A percentile compares a stretch with the other conserved stretches of the same genome.
Conservation (phyloP, 306 rosid species). For the Dryas alaskensis region DNA sequence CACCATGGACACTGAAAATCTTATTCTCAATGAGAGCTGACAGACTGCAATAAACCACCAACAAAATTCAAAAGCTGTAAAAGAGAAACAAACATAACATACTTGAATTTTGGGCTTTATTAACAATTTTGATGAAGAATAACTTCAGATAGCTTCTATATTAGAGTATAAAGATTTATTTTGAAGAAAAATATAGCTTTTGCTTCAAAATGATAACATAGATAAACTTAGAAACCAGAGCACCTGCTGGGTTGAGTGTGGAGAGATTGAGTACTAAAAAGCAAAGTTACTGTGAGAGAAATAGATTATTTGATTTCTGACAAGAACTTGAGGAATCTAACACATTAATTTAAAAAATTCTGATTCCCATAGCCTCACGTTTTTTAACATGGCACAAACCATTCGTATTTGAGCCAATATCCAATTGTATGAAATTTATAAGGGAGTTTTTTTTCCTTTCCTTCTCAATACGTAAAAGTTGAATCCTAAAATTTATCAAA, state of each 20-base stretch:
- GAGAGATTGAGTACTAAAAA: neutral
- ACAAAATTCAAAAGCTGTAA: constrained; percentile 24
- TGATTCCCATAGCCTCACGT: neutral
- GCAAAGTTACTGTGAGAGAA: neutral
- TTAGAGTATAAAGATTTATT: neutral
- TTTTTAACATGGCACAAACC: neutral
- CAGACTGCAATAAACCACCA: constrained; percentile 52
- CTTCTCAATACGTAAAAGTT: neutral
- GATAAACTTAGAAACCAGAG: neutral
- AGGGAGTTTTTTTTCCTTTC: neutral
- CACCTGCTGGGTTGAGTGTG: neutral
- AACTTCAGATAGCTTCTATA: neutral
- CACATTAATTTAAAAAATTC: neutral
- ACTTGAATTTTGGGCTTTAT: constrained; percentile 17
- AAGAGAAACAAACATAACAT: constrained; percentile 10
- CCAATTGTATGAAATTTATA: neutral
- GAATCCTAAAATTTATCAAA: neutral
- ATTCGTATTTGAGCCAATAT: neutral
- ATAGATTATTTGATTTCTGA: neutral
- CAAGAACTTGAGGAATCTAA: neutral
- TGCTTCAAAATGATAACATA: neutral
- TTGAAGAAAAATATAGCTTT: neutral
- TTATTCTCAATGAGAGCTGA: constrained; percentile 92
- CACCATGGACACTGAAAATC: constrained; percentile 97
- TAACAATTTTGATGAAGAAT: constrained; percentile 19